Evolutionary conservation across 1,284 basidiomycete species (phyloP).

Genomic region (Melampsora americana): DNA sequence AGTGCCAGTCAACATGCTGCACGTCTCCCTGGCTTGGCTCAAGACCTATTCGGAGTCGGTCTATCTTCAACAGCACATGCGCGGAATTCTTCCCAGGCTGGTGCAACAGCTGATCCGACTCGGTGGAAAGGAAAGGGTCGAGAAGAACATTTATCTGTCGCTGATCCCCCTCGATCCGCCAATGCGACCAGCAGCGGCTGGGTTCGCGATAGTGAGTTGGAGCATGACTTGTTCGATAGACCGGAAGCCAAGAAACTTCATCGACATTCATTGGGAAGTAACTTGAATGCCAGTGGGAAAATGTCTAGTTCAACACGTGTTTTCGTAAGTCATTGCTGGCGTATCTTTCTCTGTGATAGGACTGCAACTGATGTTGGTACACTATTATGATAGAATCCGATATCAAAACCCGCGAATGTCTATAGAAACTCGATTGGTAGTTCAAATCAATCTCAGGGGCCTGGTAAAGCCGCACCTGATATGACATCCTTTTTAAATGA

Average conservation of each 20-base stretch:
- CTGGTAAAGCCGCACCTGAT: slow-evolving; percentile 6
- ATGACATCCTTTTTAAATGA: slow-evolving; percentile 38
- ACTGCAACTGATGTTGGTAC: background rate
- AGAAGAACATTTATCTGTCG: background rate
- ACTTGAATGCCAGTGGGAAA: background rate
- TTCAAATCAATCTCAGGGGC: slow-evolving; percentile 20
- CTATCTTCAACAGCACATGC: background rate
- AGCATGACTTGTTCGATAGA: slow-evolving; percentile 30
- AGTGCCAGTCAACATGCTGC: background rate
- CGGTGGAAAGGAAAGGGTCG: background rate
- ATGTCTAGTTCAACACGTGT: background rate
- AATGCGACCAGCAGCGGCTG: slow-evolving; percentile 13
- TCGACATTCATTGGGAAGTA: slow-evolving; percentile 12
- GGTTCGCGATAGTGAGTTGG: slow-evolving; percentile 31
- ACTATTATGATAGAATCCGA: background rate
- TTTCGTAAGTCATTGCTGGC: background rate
- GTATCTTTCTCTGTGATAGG: background rate
- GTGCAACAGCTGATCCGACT: background rate
- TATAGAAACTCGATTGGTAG: slow-evolving; percentile 32
- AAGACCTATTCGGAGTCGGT: slow-evolving; percentile 35
- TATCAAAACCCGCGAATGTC: background rate
- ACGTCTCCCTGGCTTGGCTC: slow-evolving; percentile 23
- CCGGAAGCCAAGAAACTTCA: slow-evolving; percentile 3
- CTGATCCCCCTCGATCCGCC: background rate
- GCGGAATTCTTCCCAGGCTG: background rate